These are phyloP conservation scores for Alloteropsis semialata DNA, from an alignment of 176 grass and related monocot species.

Conservation along the genomic window DNA sequence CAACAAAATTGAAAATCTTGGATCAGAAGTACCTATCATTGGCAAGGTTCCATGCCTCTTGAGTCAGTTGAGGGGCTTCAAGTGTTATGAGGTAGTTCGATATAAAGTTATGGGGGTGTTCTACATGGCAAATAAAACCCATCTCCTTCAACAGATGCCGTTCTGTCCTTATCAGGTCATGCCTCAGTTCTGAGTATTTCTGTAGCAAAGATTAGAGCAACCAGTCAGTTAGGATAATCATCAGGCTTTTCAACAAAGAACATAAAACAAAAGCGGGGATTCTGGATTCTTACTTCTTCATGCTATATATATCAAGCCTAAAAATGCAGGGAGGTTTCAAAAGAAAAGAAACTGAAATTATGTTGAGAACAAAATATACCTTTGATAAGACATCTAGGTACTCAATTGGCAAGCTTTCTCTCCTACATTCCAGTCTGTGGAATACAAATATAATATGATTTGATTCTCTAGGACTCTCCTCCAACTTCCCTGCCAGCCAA, in stretches of 20 bases:
- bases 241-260: too few species aligned
- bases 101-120: constrained; percentile 96
- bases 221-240: constrained; percentile 25
- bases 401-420: constrained; percentile 74
- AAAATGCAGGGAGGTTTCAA: neutral
- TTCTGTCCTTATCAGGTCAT: constrained; percentile 80
- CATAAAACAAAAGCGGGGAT: neutral
- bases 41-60: constrained; percentile 97
- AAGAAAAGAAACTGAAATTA: neutral
- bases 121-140: constrained; percentile 86
- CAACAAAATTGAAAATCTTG: neutral
- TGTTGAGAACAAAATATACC: constrained; percentile 45
- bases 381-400: constrained; percentile 62
- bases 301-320: neutral
- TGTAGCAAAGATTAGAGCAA: constrained; percentile 37
- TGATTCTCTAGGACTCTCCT: constrained; percentile 82
- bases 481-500: constrained; percentile 90
- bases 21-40: constrained; percentile 74
- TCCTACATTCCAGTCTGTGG: constrained; percentile 76
- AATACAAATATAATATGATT: constrained; percentile 81
- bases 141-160: constrained; percentile 91
- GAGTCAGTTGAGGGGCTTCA: constrained; percentile 64
- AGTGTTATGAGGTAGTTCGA: constrained; percentile 87
- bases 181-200: constrained; percentile 77
- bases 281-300: neutral